These are phyloP conservation scores for Eucalyptus regnans DNA, from an alignment of 345 rosid genomes.

Conservation along the genomic window DNA sequence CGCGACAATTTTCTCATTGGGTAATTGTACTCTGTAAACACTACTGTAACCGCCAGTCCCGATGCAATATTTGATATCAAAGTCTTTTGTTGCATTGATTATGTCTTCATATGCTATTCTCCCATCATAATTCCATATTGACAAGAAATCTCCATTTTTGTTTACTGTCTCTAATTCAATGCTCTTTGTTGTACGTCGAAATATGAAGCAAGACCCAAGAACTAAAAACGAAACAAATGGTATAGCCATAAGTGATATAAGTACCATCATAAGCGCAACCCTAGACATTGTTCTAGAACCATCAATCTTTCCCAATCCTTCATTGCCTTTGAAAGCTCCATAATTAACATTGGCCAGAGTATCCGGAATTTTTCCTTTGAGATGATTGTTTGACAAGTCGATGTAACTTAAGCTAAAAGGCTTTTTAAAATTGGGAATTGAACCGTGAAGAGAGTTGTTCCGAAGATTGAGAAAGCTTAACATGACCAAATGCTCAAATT, in stretches of 20 bases:
- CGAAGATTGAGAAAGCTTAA: too few species aligned
- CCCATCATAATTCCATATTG: slow-evolving; percentile 3
- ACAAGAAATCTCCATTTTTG: neutral
- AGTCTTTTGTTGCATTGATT: neutral
- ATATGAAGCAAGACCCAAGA: neutral
- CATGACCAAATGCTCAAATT: too few species aligned
- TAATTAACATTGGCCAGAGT: neutral
- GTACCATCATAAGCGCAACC: fast-evolving
- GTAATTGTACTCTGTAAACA: slow-evolving; percentile 8
- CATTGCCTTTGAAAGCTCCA: neutral
- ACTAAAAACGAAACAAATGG: neutral
- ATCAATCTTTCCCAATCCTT: neutral
- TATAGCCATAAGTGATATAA: neutral
- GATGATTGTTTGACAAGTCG: neutral
- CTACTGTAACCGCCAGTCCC: slow-evolving; percentile 5
- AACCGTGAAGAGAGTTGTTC: too few species aligned
- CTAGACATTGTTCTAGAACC: neutral
- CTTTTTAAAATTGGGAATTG: too few species aligned
- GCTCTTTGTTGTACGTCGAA: neutral
- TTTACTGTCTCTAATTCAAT: too few species aligned
- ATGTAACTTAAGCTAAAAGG: neutral
- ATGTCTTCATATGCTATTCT: slow-evolving; percentile 5
- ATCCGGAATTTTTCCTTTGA: neutral
- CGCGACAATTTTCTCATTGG: neutral
- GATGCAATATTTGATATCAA: slow-evolving; percentile 8